phyloP scores from a whole-genome alignment of 177 flowering plant species.

The Vitis hybrid region DNA sequence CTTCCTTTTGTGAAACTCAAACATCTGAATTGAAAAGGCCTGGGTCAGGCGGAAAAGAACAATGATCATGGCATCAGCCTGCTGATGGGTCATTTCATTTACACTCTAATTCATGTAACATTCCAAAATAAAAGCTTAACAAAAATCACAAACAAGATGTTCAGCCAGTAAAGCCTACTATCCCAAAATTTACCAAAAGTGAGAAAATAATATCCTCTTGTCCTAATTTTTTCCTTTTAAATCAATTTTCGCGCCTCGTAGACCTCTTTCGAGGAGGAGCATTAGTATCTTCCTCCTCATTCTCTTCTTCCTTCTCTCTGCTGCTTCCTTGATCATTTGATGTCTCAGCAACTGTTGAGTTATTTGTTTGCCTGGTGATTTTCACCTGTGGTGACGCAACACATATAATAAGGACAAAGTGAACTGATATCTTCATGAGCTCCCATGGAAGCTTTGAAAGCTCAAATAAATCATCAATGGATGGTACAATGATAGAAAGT shows the following conservation, averaged over 20 bases:
- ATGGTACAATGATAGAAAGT: too few species aligned
- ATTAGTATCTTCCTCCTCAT: slow-evolving; percentile 34
- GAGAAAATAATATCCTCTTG: slow-evolving; percentile 15
- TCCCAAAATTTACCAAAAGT: slow-evolving; percentile 15
- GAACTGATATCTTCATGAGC: too few species aligned
- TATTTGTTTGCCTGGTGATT: slow-evolving; percentile 13
- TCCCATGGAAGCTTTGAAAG: not conserved
- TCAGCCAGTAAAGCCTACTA: slow-evolving; percentile 3
- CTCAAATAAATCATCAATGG: too few species aligned
- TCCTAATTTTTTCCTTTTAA: slow-evolving; percentile 1
- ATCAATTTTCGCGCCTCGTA: slow-evolving; percentile 38
- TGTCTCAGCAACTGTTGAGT: slow-evolving; percentile 28
- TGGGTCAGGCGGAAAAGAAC: too few species aligned
- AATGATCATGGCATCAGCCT: too few species aligned
- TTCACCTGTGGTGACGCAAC: slow-evolving; percentile 26
- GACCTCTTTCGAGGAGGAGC: slow-evolving; percentile 41
- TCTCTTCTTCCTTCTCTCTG: slow-evolving; percentile 38
- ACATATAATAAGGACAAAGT: too few species aligned
- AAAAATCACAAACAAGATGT: slow-evolving; percentile 1
- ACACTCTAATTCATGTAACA: slow-evolving; percentile 15
- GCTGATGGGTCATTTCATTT: slow-evolving; percentile 15
- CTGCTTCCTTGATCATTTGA: slow-evolving; percentile 28
- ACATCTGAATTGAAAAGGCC: too few species aligned
- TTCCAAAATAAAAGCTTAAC: slow-evolving; percentile 4
- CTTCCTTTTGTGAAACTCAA: too few species aligned